Conservation (phyloP, 305 asterid species). For the Fraxinus xanthoxyloides region DNA sequence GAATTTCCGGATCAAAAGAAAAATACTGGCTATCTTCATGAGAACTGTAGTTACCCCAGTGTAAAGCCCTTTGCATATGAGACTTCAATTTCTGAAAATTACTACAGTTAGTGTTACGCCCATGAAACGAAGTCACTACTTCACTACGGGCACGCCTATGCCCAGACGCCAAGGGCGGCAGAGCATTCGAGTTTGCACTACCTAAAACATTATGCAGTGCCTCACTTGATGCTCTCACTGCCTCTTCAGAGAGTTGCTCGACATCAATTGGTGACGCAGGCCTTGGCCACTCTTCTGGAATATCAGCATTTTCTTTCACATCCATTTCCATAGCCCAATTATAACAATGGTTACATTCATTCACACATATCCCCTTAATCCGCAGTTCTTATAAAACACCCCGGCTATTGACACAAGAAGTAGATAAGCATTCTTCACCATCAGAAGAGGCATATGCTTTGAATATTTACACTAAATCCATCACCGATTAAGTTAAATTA, state of each 20-base stretch:
- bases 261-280: slow-evolving; percentile 56
- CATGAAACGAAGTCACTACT: slow-evolving; percentile 37
- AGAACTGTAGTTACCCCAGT: slow-evolving; percentile 50
- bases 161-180: slow-evolving; percentile 29
- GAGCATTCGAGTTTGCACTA: slow-evolving; percentile 21
- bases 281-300: slow-evolving; percentile 43
- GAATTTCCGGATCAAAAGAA: slow-evolving; percentile 84
- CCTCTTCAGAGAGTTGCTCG: slow-evolving; percentile 53
- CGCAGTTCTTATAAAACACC: slow-evolving; percentile 3
- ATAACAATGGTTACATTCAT: slow-evolving; percentile 2
- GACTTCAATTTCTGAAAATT: slow-evolving; percentile 60
- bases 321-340: slow-evolving; percentile 40
- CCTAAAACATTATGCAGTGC: slow-evolving; percentile 45
- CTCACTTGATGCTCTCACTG: slow-evolving; percentile 60
- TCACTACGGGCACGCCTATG: slow-evolving; percentile 79
- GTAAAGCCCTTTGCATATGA: slow-evolving; percentile 70
- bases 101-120: slow-evolving; percentile 35
- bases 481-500: not conserved
- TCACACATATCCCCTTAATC: slow-evolving; percentile 15
- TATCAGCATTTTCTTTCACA: slow-evolving; percentile 35
- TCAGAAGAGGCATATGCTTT: slow-evolving; percentile 2
- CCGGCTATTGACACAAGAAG: not conserved
- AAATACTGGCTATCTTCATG: slow-evolving; percentile 43
- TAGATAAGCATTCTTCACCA: slow-evolving; percentile 22
- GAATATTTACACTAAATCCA: slow-evolving; percentile 9